These are phyloP conservation scores for Corylus heterophylla DNA, from an alignment of 306 rosid species.

Conservation along the genomic window DNA sequence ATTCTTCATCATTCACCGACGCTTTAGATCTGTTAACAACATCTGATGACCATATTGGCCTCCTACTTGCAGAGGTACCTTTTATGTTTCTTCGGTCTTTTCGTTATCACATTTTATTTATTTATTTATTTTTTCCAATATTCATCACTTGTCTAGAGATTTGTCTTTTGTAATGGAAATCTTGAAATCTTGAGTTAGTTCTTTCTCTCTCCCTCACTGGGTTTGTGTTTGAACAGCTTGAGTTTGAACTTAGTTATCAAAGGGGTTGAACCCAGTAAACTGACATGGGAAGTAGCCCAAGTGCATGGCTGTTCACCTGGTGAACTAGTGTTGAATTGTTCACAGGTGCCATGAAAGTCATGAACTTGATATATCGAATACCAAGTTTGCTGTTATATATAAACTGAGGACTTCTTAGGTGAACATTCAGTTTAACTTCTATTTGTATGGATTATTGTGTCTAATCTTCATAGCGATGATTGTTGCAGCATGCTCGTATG, in stretches of 20 bases:
- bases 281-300: background rate
- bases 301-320: background rate
- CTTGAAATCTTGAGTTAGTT: background rate
- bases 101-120: background rate
- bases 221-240: background rate
- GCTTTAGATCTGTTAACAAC: constrained; percentile 54
- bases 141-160: constrained; percentile 11
- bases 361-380: background rate
- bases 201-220: too few species aligned
- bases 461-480: background rate
- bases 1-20: constrained; percentile 50
- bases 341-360: background rate
- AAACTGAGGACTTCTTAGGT: background rate
- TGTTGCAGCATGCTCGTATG: background rate
- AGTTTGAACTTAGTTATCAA: background rate
- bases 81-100: constrained; percentile 12
- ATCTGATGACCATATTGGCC: constrained; percentile 64
- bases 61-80: constrained; percentile 71
- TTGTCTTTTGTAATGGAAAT: background rate
- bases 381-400: background rate
- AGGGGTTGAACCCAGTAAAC: background rate
- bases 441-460: background rate
- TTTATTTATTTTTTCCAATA: constrained; percentile 3
- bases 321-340: background rate
- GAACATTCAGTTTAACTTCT: background rate